These are phyloP conservation scores for Pythium pyrilobum DNA, from an alignment of 352 stramenopile genomes.

Conservation along the genomic window DNA sequence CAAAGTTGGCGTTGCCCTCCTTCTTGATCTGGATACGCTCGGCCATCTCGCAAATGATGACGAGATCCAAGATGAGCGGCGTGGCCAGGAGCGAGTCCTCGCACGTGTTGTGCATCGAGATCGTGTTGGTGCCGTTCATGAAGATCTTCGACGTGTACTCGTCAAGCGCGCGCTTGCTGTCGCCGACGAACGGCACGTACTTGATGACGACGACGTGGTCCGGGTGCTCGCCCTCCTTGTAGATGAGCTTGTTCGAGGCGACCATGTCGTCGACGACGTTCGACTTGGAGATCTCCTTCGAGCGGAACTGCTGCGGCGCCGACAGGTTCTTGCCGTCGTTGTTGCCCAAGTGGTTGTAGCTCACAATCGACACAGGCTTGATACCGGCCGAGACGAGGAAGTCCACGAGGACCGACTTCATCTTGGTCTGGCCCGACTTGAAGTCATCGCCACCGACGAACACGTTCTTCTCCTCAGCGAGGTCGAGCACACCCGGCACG, in stretches of 20 bases:
- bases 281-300: slow-evolving; percentile 99
- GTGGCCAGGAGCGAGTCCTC: slow-evolving; percentile 98
- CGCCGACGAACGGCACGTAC: slow-evolving; percentile 98
- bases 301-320: slow-evolving; percentile 98
- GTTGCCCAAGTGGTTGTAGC: slow-evolving; percentile 99
- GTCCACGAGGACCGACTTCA: slow-evolving; percentile 99
- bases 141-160: slow-evolving; percentile 99
- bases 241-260: slow-evolving; percentile 96
- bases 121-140: slow-evolving; percentile 99
- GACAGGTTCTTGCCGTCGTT: slow-evolving; percentile 99
- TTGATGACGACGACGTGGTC: slow-evolving; percentile 99
- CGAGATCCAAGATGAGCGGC: slow-evolving; percentile 97
- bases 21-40: slow-evolving; percentile 96
- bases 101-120: slow-evolving; percentile 99
- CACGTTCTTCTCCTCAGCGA: slow-evolving; percentile 91
- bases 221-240: slow-evolving; percentile 97
- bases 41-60: slow-evolving; percentile 97
- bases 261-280: slow-evolving; percentile 99
- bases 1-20: slow-evolving; percentile 83
- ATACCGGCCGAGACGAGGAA: slow-evolving; percentile 98
- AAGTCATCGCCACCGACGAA: slow-evolving; percentile 99
- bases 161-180: slow-evolving; percentile 99
- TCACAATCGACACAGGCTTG: slow-evolving; percentile 98
- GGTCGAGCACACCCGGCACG: slow-evolving; percentile 96
- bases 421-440: slow-evolving; percentile 99